Base-by-base conservation (phyloP, 352 stramenopile genomes). In the Phytophthora capsici region DNA sequence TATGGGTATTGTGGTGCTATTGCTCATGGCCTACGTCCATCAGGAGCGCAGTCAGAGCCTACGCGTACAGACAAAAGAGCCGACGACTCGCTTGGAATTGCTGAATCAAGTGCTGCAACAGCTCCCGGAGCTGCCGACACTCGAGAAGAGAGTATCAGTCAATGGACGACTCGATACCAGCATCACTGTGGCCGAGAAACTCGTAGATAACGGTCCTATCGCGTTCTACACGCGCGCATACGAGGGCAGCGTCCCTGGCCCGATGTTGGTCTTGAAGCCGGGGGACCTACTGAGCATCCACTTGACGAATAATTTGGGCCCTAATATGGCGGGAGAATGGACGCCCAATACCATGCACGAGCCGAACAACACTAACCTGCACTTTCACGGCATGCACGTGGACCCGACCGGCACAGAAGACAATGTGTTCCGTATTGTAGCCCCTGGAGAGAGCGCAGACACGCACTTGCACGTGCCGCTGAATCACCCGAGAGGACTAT, bases 381-480 rank as follows among this genome's bases (percentile, higher is more conserved):
- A 95, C 66, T 74, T 93, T 28, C 87, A 95, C 65, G 86, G 86
- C 38, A 88, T 93, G 77, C 86, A 95, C 67, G 80, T 93, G 38
- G 86, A 90, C 37, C 85, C 85, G n/a, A 90, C 71, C 1, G 88
- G 86, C 36, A 75, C 86, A n/a, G 77, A 77, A 5, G 84, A 94
- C 71, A 94, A 94, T 59, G 75, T 96, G 16, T 77, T 91, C n/a
- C 80, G 84, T 30, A 69, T 77, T 14, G 69, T 80, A 12, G 61
- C 55, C 0, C 84, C 88, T 2, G 86, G 88, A 1, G 71, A 90
- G 53, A 70, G 63, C 6, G 61, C 82, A 16, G 34, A 84, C 19
- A 89, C 75, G 6, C 65, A 76, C 26, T 71, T 91, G 45, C 60
- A 89, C 12, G 57, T 96, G 19, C 84, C 82, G 2, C 43, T 52